Base-by-base conservation (phyloP, 257 asterid species). In the Echites panduratus region DNA sequence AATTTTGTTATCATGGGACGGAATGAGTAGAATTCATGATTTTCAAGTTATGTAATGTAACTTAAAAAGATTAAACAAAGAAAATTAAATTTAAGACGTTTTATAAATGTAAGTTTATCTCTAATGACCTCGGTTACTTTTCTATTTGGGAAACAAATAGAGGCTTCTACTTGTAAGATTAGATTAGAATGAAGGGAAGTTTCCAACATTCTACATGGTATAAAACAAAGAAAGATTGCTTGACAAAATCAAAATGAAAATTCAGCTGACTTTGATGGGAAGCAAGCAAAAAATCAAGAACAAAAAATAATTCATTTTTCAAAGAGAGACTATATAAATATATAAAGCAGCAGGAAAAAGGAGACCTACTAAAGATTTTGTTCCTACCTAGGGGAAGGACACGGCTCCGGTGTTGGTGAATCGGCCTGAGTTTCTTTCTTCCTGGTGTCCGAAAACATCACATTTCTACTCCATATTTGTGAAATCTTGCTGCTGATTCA, bases 261-360 rank as follows among this genome's bases (percentile, higher is more conserved):
- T 45, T 38, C 32, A 71, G 45, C 68, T 65, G 48, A 59, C 80
- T 77, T 71, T 73, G 27, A 62, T 26, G 16, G 49, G 53, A 77
- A 77, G 80, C 76, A 77, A 77, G 80, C 76, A 71, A 70, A 65
- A 35, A 10, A 56, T 38, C 5, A 43, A 52, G 32, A 47, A 13
- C 19, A 27, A 17, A 14, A 48, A 43, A 40, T 6, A 40, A 2
- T 40, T 40, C 6, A 2, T 3, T 62, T 44, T 45, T 41, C 32
- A 45, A 67, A 26, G 13, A 1, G 38, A 48, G 19, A 24, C 9
- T 43, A 14, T 14, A 53, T n/a, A n/a, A 16, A 53, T 20, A 54
- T 13, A 76, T 45, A 69, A 59, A 16, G 14, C 67, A 61, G 11
- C n/a, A 61, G 22, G 0, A 27, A 48, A 16, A 29, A 7, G 61